These are phyloP conservation scores for Globisporangium uncinulatum DNA, from an alignment of 352 stramenopile genomes.

Conservation along the genomic window DNA sequence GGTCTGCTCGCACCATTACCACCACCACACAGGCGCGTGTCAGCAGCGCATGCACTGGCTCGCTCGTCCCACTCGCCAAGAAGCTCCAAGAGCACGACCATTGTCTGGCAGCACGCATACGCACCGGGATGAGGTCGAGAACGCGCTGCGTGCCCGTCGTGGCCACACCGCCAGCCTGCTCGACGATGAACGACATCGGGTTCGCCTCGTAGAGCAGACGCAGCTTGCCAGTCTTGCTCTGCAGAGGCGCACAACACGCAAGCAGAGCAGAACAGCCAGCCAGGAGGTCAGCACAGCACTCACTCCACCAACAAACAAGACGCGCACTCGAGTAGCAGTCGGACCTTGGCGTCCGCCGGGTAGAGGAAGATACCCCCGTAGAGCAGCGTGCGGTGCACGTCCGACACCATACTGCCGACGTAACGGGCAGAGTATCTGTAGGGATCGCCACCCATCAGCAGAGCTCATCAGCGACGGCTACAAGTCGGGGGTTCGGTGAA, in stretches of 20 bases:
- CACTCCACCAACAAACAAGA: too few species aligned
- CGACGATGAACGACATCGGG: slow-evolving; percentile 99
- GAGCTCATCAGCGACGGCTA: neutral
- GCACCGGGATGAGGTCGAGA: slow-evolving; percentile 90
- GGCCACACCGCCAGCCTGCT: slow-evolving; percentile 95
- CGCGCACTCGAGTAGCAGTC: slow-evolving; percentile 5
- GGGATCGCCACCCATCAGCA: neutral
- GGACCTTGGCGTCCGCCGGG: slow-evolving; percentile 92
- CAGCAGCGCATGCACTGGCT: neutral
- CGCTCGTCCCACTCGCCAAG: too few species aligned
- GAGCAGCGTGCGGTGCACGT: slow-evolving; percentile 98
- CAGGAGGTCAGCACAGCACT: too few species aligned
- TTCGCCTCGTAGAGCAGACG: slow-evolving; percentile 98
- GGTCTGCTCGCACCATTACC: slow-evolving; percentile 29
- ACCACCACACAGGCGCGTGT: neutral
- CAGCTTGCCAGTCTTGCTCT: slow-evolving; percentile 91
- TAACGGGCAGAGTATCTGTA: slow-evolving; percentile 92
- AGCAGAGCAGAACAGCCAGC: neutral
- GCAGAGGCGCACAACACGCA: neutral
- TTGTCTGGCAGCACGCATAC: slow-evolving; percentile 2
- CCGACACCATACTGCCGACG: slow-evolving; percentile 98
- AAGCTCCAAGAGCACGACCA: too few species aligned
- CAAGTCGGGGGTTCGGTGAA: neutral
- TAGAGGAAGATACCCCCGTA: slow-evolving; percentile 99
- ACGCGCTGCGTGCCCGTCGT: slow-evolving; percentile 93